phyloP scores from a whole-genome alignment of 2,329 filamentous ascomycete genomes.

The Triangularia verruculosa region DNA sequence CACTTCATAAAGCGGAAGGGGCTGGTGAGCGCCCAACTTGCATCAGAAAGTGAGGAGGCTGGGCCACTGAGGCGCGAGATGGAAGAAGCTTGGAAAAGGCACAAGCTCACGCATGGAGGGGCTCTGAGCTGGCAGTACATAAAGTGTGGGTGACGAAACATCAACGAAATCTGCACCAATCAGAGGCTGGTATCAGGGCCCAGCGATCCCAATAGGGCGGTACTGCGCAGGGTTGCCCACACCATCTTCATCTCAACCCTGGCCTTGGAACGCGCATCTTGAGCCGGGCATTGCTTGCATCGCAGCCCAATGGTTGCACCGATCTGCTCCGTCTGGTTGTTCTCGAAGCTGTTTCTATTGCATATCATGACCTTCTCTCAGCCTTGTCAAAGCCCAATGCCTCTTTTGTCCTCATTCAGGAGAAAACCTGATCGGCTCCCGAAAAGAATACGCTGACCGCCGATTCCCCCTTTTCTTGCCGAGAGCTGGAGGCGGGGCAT shows the following conservation, averaged over 20 bases:
- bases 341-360: not conserved
- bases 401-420: not conserved
- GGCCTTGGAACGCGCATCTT: not conserved
- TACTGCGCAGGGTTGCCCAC: slow-evolving; percentile 23
- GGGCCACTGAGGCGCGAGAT: slow-evolving; percentile 17
- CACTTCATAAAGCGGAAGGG: not conserved
- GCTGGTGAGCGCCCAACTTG: slow-evolving; percentile 1
- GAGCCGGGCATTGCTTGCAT: not conserved
- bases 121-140: slow-evolving; percentile 35
- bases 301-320: not conserved
- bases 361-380: not conserved
- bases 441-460: not conserved
- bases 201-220: slow-evolving; percentile 28
- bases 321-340: not conserved
- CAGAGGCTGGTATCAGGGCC: slow-evolving; percentile 18
- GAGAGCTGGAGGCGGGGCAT: not conserved
- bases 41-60: slow-evolving; percentile 23
- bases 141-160: slow-evolving; percentile 29
- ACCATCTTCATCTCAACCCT: slow-evolving; percentile 16
- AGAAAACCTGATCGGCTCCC: not conserved
- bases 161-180: slow-evolving; percentile 22
- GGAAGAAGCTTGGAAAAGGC: slow-evolving; percentile 9
- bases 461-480: slow-evolving; percentile 3
- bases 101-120: slow-evolving; percentile 8
- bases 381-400: not conserved